These are phyloP conservation scores for Wickerhamomyces sp. DNA, from an alignment of 1,139 yeast genomes.

Conservation along the genomic window DNA sequence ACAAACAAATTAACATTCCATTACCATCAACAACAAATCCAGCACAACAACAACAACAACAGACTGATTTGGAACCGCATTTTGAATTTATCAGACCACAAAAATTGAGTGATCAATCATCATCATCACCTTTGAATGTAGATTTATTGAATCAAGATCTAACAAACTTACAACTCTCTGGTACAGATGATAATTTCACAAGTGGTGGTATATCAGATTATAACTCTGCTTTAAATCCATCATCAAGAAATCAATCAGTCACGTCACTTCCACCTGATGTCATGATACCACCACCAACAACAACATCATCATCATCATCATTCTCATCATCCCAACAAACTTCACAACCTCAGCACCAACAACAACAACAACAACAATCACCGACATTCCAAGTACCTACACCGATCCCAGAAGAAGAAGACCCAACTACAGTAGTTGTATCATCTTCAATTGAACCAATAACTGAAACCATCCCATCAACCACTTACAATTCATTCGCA, in stretches of 20 bases:
- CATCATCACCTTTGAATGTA: neutral
- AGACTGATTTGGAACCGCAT: neutral
- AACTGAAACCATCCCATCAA: too few species aligned
- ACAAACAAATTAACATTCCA: neutral
- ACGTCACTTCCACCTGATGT: neutral
- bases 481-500: conserved; percentile 19
- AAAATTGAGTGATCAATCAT: neutral
- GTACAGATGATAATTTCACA: conserved; percentile 28
- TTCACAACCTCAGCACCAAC: neutral
- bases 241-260: neutral
- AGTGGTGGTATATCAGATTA: conserved; percentile 28
- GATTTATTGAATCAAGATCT: conserved; percentile 7
- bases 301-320: neutral
- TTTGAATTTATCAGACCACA: conserved; percentile 6
- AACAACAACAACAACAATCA: neutral
- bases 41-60: neutral
- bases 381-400: neutral
- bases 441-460: neutral
- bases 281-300: neutral
- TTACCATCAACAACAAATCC: too few species aligned
- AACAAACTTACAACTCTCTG: conserved; percentile 14
- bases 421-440: conserved; percentile 4
- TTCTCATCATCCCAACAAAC: neutral
- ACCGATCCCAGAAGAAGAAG: conserved; percentile 16
- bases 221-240: too few species aligned